Conservation (phyloP, 2,329 filamentous ascomycete genomes). For the Aspergillus fructus region DNA sequence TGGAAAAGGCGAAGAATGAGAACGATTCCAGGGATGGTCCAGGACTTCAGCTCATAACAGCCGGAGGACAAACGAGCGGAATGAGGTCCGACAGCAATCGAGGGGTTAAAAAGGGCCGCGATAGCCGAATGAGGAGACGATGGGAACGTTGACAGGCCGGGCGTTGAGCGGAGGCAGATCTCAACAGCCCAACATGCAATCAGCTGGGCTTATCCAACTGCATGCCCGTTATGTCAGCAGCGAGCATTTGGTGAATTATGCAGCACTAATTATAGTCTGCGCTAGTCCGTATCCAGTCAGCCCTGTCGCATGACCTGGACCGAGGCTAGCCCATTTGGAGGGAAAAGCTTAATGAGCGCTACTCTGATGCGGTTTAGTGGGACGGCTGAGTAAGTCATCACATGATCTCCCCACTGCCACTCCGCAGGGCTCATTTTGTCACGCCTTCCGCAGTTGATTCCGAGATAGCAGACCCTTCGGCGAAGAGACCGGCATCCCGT, state of each 20-base stretch:
- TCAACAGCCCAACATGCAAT: constrained; percentile 21
- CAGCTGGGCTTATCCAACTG: constrained; percentile 7
- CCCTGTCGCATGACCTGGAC: constrained; percentile 8
- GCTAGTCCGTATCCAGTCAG: constrained; percentile 5
- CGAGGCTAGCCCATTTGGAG: neutral
- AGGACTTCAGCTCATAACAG: constrained; percentile 3
- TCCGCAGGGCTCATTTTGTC: constrained; percentile 8
- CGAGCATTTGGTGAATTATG: constrained; percentile 5
- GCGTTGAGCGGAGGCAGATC: constrained; percentile 18
- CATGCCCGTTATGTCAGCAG: constrained; percentile 4
- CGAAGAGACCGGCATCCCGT: constrained; percentile 4
- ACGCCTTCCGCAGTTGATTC: neutral
- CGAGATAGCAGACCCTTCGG: constrained; percentile 5
- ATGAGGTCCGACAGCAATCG: neutral
- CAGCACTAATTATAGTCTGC: neutral
- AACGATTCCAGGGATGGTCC: neutral
- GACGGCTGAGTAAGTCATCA: neutral
- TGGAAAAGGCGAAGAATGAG: constrained; percentile 8
- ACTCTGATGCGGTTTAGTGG: neutral
- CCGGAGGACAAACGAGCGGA: constrained; percentile 8
- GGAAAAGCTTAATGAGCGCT: neutral
- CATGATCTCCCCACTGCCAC: constrained; percentile 15
- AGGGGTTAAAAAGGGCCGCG: neutral
- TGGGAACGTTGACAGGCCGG: constrained; percentile 3
- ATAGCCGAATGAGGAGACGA: constrained; percentile 1